Percentiles rank a stretch among this genome's conserved stretches.
Conservation (phyloP, 2,329 filamentous ascomycete species). For the Nemania sp. region DNA sequence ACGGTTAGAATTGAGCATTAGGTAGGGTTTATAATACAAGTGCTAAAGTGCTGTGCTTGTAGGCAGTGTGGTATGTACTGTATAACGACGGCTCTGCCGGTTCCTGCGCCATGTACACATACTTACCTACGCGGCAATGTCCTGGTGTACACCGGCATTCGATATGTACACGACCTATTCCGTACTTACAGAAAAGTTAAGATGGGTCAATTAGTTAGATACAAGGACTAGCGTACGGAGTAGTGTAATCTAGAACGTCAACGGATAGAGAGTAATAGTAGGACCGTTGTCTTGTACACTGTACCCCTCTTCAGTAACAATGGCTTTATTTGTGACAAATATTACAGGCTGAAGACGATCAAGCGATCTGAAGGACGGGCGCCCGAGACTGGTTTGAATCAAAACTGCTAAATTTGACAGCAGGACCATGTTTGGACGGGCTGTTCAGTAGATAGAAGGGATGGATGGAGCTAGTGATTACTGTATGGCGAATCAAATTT, state of each 20-base stretch:
- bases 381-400: slow-evolving; percentile 25
- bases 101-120: slow-evolving; percentile 4
- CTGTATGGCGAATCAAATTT: slow-evolving; percentile 28
- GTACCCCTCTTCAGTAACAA: slow-evolving; percentile 21
- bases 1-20: too few species aligned
- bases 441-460: slow-evolving; percentile 23
- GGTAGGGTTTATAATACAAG: too few species aligned
- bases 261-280: too few species aligned
- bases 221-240: too few species aligned
- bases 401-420: slow-evolving; percentile 32
- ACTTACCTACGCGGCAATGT: too few species aligned
- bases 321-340: slow-evolving; percentile 23
- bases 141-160: background rate
- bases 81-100: too few species aligned
- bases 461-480: slow-evolving; percentile 28
- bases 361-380: slow-evolving; percentile 11
- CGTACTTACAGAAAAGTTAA: too few species aligned
- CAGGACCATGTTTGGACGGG: slow-evolving; percentile 19
- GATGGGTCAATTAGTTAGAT: too few species aligned
- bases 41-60: too few species aligned
- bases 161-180: too few species aligned
- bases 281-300: slow-evolving; percentile 15
- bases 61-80: too few species aligned
- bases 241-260: too few species aligned
- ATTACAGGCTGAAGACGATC: slow-evolving; percentile 23